phyloP scores from a whole-genome alignment of 2,329 filamentous ascomycete genomes.

The Catunica adiposa region DNA sequence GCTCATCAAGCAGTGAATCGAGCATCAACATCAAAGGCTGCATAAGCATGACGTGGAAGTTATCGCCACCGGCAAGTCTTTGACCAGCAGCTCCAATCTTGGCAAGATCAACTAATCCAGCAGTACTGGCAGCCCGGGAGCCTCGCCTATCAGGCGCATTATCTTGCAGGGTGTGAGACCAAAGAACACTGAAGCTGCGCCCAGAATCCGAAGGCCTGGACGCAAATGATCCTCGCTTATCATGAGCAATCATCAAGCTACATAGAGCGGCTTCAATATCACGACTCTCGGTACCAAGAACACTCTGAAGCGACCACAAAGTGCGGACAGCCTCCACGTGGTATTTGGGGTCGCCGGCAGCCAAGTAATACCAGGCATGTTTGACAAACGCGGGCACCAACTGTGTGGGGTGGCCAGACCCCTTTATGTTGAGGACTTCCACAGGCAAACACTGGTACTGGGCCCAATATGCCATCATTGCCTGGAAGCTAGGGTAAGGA shows the following conservation, averaged over 20 bases:
- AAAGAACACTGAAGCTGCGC: slow-evolving; percentile 57
- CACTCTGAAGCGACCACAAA: slow-evolving; percentile 69
- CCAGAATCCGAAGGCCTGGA: slow-evolving; percentile 41
- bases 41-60: slow-evolving; percentile 59
- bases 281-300: slow-evolving; percentile 48
- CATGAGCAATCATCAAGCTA: slow-evolving; percentile 45
- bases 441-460: background rate
- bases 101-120: slow-evolving; percentile 8
- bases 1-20: slow-evolving; percentile 58
- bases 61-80: slow-evolving; percentile 37
- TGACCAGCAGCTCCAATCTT: slow-evolving; percentile 21
- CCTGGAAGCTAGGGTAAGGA: slow-evolving; percentile 39
- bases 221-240: slow-evolving; percentile 31
- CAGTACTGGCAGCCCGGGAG: slow-evolving; percentile 21
- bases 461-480: slow-evolving; percentile 31
- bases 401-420: slow-evolving; percentile 23
- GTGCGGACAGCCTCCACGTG: slow-evolving; percentile 83
- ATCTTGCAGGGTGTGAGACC: slow-evolving; percentile 62
- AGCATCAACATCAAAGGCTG: slow-evolving; percentile 69
- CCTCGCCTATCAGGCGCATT: slow-evolving; percentile 36
- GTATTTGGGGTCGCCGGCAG: slow-evolving; percentile 72
- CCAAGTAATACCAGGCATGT: slow-evolving; percentile 64
- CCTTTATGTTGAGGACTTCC: slow-evolving; percentile 19
- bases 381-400: slow-evolving; percentile 53
- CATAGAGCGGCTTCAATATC: slow-evolving; percentile 68